phyloP scores from a whole-genome alignment of 768 basidiomycete genomes.

The Tulasnella sp. region DNA sequence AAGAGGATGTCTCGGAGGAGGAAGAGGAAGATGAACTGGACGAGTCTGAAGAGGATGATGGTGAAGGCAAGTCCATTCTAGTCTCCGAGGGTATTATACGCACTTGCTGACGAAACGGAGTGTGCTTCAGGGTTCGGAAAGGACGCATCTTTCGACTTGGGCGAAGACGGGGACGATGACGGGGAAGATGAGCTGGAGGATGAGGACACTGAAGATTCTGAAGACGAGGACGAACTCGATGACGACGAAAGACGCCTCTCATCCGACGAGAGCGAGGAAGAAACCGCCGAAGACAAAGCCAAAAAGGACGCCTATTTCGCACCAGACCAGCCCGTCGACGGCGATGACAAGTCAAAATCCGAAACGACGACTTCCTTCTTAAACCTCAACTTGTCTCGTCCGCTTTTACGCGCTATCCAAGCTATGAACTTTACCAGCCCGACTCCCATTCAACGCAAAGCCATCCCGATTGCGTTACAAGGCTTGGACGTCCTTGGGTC shows the following conservation, averaged over 20 bases:
- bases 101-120: conserved; percentile 20
- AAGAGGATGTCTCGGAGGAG: conserved; percentile 30
- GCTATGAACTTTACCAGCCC: conserved; percentile 71
- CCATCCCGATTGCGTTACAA: conserved; percentile 86
- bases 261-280: conserved; percentile 56
- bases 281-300: conserved; percentile 50
- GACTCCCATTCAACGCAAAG: conserved; percentile 91
- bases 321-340: conserved; percentile 37
- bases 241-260: background rate
- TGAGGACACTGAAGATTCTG: conserved; percentile 22
- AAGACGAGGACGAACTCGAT: background rate
- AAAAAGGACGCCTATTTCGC: conserved; percentile 82
- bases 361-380: conserved; percentile 72
- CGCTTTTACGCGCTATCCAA: conserved; percentile 84
- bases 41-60: conserved; percentile 34
- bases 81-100: background rate
- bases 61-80: background rate
- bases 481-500: conserved; percentile 95
- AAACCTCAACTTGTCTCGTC: conserved; percentile 92
- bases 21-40: conserved; percentile 31
- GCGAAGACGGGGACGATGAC: conserved; percentile 33
- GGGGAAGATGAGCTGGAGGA: conserved; percentile 27
- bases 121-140: background rate
- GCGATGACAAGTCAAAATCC: conserved; percentile 25
- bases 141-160: background rate